Conservation (phyloP, 2,329 filamentous ascomycete species). For the Aspergillus versicolor region DNA sequence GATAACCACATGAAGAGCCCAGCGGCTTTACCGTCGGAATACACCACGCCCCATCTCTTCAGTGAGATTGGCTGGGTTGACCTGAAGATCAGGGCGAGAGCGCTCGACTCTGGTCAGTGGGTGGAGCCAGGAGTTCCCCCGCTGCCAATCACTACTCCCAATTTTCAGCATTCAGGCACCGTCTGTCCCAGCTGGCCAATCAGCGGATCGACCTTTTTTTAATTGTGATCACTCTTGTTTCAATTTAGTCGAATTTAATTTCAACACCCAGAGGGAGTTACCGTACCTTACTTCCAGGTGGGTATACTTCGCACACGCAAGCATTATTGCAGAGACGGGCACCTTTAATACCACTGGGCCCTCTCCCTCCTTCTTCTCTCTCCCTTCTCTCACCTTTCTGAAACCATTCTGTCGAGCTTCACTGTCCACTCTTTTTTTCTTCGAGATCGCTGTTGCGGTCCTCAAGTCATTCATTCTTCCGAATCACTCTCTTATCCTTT, state of each 20-base stretch:
- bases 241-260: slow-evolving; percentile 17
- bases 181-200: slow-evolving; percentile 14
- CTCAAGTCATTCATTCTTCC: slow-evolving; percentile 16
- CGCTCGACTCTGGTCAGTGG: background rate
- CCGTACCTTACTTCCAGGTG: slow-evolving; percentile 5
- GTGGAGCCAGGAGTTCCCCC: background rate
- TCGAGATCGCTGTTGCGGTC: slow-evolving; percentile 14
- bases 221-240: slow-evolving; percentile 23
- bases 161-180: slow-evolving; percentile 17
- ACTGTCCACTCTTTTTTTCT: slow-evolving; percentile 17
- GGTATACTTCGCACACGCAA: background rate
- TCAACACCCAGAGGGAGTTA: slow-evolving; percentile 2
- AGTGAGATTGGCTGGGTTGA: background rate
- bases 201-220: background rate
- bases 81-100: background rate
- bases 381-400: background rate
- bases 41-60: background rate
- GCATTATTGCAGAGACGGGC: background rate
- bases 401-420: background rate
- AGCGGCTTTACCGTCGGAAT: background rate
- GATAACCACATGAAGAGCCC: background rate
- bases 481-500: slow-evolving; percentile 12
- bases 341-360: slow-evolving; percentile 1
- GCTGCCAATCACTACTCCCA: slow-evolving; percentile 13
- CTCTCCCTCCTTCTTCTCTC: slow-evolving; percentile 6